Conservation (phyloP, 768 basidiomycete genomes). For the Rhizopogon vinicolor region DNA sequence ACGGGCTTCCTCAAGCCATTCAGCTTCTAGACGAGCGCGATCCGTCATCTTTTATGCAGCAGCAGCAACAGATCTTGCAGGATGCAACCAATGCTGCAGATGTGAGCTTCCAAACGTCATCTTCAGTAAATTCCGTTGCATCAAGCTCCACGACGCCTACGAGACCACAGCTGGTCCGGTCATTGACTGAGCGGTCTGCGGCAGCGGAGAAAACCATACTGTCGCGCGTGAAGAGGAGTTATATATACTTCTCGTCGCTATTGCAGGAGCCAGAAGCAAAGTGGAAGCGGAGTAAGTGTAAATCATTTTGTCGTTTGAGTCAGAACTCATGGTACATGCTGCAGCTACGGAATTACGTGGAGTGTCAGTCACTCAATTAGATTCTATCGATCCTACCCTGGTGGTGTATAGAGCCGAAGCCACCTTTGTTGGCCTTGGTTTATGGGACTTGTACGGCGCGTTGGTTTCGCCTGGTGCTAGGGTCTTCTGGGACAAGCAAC, state of each 20-base stretch:
- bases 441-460: constrained; percentile 92
- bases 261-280: constrained; percentile 98
- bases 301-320: constrained; percentile 6
- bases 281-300: constrained; percentile 77
- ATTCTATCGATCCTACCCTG: constrained; percentile 95
- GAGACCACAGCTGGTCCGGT: constrained; percentile 30
- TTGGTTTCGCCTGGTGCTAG: constrained; percentile 84
- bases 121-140: constrained; percentile 49
- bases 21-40: constrained; percentile 64
- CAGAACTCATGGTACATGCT: constrained; percentile 6
- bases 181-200: constrained; percentile 43
- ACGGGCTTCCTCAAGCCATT: constrained; percentile 74
- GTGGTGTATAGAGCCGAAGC: constrained; percentile 97
- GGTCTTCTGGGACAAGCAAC: constrained; percentile 83
- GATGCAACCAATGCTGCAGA: constrained; percentile 68
- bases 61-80: constrained; percentile 52
- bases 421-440: constrained; percentile 90
- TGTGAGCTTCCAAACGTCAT: constrained; percentile 61
- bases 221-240: constrained; percentile 84
- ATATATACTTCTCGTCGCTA: constrained; percentile 96
- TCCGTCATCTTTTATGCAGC: constrained; percentile 41
- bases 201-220: constrained; percentile 80
- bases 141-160: constrained; percentile 32
- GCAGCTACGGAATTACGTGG: constrained; percentile 81
- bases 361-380: constrained; percentile 91